A percentile compares a stretch with the other conserved stretches of the same genome.
phyloP scores from a whole-genome alignment of 2,329 filamentous ascomycete genomes.

The Penicillium brasilianum region DNA sequence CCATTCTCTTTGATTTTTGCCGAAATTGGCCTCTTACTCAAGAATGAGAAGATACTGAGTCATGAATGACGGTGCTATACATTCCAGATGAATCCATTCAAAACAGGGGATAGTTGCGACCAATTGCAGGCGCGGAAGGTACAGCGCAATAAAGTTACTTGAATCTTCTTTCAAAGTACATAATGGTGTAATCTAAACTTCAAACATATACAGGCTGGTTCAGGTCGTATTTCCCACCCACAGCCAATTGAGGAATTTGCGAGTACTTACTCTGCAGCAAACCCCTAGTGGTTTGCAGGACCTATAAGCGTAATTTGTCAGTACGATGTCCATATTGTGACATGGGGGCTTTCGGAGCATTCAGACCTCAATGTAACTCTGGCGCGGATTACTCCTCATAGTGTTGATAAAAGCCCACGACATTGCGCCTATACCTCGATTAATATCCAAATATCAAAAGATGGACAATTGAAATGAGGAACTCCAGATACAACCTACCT shows the following conservation, averaged over 20 bases:
- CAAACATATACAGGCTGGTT: slow-evolving; percentile 21
- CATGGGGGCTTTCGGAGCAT: background rate
- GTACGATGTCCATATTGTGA: no score
- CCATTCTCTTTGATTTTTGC: no score
- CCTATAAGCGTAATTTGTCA: slow-evolving; percentile 18
- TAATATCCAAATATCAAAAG: background rate
- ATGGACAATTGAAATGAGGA: background rate
- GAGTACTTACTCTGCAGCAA: slow-evolving; percentile 34
- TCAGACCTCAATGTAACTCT: slow-evolving; percentile 4
- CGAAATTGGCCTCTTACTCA: no score
- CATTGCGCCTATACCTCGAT: background rate
- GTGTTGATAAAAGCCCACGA: slow-evolving; percentile 3
- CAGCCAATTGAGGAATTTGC: slow-evolving; percentile 38
- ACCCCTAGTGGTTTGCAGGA: slow-evolving; percentile 35
- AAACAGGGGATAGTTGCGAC: no score
- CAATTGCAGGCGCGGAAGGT: no score
- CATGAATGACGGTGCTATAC: no score
- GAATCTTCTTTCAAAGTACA: no score
- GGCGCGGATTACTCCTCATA: background rate
- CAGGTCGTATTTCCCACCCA: slow-evolving; percentile 32
- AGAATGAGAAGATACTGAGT: no score
- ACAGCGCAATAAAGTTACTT: no score
- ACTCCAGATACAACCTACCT: slow-evolving; percentile 25
- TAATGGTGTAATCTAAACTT: background rate
- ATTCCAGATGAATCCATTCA: no score